Evolutionary conservation across 2,329 filamentous ascomycete genomes (phyloP), one percentile per base, ranked within the genome.

Genomic region (Fusarium verticillioides): DNA sequence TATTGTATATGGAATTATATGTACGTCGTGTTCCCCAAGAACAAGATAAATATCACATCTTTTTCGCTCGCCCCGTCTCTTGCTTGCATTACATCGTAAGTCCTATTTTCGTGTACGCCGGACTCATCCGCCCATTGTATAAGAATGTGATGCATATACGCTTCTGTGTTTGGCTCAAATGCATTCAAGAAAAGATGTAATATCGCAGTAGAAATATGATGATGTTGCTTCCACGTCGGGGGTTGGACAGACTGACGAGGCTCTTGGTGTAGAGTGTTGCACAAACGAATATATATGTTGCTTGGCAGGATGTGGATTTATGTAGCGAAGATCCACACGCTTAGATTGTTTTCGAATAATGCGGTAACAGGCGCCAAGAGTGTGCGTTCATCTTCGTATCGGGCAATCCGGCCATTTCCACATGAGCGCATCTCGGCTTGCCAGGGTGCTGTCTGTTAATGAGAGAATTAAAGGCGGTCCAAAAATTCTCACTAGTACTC

Each of bases 1-100:
- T 75, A 73, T 70, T 75, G 60, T 72, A 57, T 73, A 70, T 74
- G 46, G 57, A 40, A 74, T 56, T 60, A 71, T 74, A 70, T 74
- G 44, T 73, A 73, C 63, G 57, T 50, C 28, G n/a, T 42, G 49
- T 59, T 64, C 54, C 54, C 61, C 36, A 46, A 54, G 19, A 67
- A 58, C 57, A 66, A 70, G 61, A 60, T 63, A 13, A 15, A 49
- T 67, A 52, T 66, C 58, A 44, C 56, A 39, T 68, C 47, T 52
- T 28, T n/a, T 49, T 62, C 40, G 46, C 43, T 61, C 36, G 16
- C 58, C 50, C 50, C 43, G 46, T 70, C 34, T 52, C 52, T 40
- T 69, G 64, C 68, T 56, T 58, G 64, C 72, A 75, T 75, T 75
- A 75, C 61, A 68, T 75, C 72, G 57, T 70, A 47, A 70, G 59